A percentile compares a stretch with the other conserved stretches of the same genome.
Evolutionary conservation across 2,329 filamentous ascomycete species (phyloP).

Genomic region (Chaetothyriales sp.): DNA sequence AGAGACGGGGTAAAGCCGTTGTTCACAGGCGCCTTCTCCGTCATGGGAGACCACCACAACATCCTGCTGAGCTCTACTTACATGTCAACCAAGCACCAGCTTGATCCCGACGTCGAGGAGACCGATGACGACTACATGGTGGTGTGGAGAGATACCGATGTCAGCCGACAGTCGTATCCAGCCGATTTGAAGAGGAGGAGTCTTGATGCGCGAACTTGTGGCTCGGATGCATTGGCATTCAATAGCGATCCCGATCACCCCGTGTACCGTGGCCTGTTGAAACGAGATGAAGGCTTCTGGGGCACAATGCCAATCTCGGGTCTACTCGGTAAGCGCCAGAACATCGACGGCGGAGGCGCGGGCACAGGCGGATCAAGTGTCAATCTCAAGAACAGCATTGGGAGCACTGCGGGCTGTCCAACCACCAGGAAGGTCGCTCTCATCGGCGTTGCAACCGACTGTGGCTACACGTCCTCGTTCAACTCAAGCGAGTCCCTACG

Average conservation of each 20-base stretch:
- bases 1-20: slow-evolving; percentile 62
- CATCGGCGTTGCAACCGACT: slow-evolving; percentile 84
- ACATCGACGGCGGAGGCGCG: slow-evolving; percentile 46
- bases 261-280: slow-evolving; percentile 35
- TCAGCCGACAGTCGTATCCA: slow-evolving; percentile 36
- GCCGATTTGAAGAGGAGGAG: slow-evolving; percentile 50
- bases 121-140: slow-evolving; percentile 64
- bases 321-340: slow-evolving; percentile 55
- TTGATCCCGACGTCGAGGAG: slow-evolving; percentile 51
- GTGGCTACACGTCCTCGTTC: slow-evolving; percentile 66
- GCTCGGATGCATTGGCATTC: slow-evolving; percentile 61
- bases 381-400: slow-evolving; percentile 65
- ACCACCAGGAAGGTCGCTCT: slow-evolving; percentile 80
- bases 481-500: slow-evolving; percentile 48
- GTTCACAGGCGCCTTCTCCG: slow-evolving; percentile 78
- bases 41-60: slow-evolving; percentile 73
- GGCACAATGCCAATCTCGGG: slow-evolving; percentile 46
- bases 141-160: slow-evolving; percentile 81
- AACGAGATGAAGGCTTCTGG: slow-evolving; percentile 39
- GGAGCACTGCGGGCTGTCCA: slow-evolving; percentile 70
- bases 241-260: slow-evolving; percentile 61
- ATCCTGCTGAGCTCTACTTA: slow-evolving; percentile 65
- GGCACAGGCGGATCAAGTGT: slow-evolving; percentile 61
- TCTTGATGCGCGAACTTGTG: slow-evolving; percentile 41
- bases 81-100: slow-evolving; percentile 50